These are phyloP conservation scores for Phytophthora quininea DNA, from an alignment of 352 stramenopile genomes.

Conservation along the genomic window DNA sequence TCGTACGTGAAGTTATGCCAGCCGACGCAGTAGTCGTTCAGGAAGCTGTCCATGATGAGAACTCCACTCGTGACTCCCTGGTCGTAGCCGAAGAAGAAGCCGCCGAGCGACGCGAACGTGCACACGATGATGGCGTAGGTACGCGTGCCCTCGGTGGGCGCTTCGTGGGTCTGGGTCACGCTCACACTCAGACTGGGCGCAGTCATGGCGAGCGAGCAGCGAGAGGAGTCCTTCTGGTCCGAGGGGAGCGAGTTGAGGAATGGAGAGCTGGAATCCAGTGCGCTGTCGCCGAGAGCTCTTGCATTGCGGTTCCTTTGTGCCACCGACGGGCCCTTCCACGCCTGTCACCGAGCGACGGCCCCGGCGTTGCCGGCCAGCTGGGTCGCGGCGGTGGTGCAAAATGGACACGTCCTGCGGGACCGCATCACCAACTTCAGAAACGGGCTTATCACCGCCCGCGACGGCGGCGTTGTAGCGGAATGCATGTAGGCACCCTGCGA, in stretches of 20 bases:
- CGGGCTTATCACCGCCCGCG: background rate
- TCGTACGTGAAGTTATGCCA: slow-evolving; percentile 50
- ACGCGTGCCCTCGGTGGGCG: slow-evolving; percentile 31
- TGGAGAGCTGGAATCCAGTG: slow-evolving; percentile 5
- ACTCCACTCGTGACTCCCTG: slow-evolving; percentile 40
- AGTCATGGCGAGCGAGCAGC: slow-evolving; percentile 16
- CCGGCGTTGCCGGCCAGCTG: background rate
- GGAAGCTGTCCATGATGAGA: slow-evolving; percentile 47
- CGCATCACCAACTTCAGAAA: slow-evolving; percentile 2
- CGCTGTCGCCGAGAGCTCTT: background rate
- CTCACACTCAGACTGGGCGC: slow-evolving; percentile 15
- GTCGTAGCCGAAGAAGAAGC: slow-evolving; percentile 47
- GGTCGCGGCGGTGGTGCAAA: background rate
- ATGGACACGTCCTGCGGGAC: background rate
- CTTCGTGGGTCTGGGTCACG: slow-evolving; percentile 15
- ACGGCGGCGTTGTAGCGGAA: slow-evolving; percentile 1
- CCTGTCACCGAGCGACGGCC: background rate
- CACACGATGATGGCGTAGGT: slow-evolving; percentile 48
- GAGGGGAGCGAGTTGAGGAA: slow-evolving; percentile 27
- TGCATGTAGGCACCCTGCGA: background rate
- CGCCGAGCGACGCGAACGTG: slow-evolving; percentile 34
- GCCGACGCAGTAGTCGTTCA: slow-evolving; percentile 45
- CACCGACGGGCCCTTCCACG: background rate
- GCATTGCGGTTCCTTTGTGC: background rate
- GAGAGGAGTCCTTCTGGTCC: slow-evolving; percentile 17